Conservation (phyloP, 345 rosid species). For the Linum lewisii region DNA sequence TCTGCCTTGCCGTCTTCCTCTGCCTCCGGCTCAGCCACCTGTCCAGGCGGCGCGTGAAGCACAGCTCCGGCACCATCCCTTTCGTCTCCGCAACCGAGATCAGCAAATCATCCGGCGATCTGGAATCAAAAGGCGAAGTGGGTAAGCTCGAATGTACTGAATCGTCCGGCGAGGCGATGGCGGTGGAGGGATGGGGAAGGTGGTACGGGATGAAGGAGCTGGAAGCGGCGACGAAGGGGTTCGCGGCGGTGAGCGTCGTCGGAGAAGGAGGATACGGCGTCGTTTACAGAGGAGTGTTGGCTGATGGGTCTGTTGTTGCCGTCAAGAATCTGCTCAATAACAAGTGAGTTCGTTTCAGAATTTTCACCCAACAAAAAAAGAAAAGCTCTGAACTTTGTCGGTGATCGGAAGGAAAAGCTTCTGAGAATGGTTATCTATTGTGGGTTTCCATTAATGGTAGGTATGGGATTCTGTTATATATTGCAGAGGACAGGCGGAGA, state of each 20-base stretch:
- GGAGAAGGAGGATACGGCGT: constrained; percentile 98
- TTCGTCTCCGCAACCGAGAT: constrained; percentile 61
- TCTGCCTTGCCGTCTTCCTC: constrained; percentile 41
- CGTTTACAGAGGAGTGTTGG: constrained; percentile 65
- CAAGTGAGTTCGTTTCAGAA: constrained; percentile 49
- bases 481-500: constrained; percentile 88
- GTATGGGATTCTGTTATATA: constrained; percentile 1
- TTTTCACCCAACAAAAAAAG: too few species aligned
- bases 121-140: constrained; percentile 13
- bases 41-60: constrained; percentile 52
- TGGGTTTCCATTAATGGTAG: constrained; percentile 7
- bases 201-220: constrained; percentile 85
- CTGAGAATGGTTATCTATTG: constrained; percentile 7
- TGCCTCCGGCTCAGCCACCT: constrained; percentile 39
- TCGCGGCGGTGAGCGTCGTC: constrained; percentile 64
- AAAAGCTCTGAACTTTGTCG: constrained; percentile 11
- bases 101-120: constrained; percentile 29
- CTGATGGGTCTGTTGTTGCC: constrained; percentile 73
- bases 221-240: constrained; percentile 74
- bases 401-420: constrained; percentile 2
- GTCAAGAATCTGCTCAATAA: constrained; percentile 85
- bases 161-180: constrained; percentile 17
- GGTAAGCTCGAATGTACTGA: constrained; percentile 19
- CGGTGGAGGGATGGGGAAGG: constrained; percentile 77
- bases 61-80: constrained; percentile 67